Percentiles rank a stretch among this genome's conserved stretches.
These are phyloP conservation scores for Nitzschia putrida DNA, from an alignment of 108 stramenopile genomes.

Conservation along the genomic window DNA sequence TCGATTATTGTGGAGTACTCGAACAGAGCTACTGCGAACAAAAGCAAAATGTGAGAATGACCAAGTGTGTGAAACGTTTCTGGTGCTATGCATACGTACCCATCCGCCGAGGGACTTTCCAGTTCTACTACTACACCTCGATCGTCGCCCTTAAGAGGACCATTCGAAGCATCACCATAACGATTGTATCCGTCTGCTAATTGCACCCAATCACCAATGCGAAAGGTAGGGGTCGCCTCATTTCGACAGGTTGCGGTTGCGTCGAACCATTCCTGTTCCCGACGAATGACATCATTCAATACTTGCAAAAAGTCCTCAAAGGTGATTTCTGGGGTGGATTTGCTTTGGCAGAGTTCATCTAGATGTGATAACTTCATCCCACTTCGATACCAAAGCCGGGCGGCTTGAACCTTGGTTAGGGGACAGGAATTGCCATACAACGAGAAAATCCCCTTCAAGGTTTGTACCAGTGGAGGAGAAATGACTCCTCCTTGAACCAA, in stretches of 20 bases:
- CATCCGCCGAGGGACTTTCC: slow-evolving; percentile 30
- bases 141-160: slow-evolving; percentile 42
- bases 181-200: slow-evolving; percentile 42
- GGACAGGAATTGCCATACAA: slow-evolving; percentile 17
- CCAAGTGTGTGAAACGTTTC: too few species aligned
- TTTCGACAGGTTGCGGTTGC: background rate
- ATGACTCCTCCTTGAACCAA: slow-evolving; percentile 28
- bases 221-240: background rate
- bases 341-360: slow-evolving; percentile 12
- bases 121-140: slow-evolving; percentile 49
- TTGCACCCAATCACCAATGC: slow-evolving; percentile 52
- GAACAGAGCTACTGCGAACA: slow-evolving; percentile 30
- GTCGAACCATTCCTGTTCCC: slow-evolving; percentile 13
- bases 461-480: slow-evolving; percentile 15
- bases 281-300: slow-evolving; percentile 18
- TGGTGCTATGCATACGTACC: slow-evolving; percentile 1
- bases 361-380: slow-evolving; percentile 39
- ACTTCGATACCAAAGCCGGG: slow-evolving; percentile 55
- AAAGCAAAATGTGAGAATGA: background rate
- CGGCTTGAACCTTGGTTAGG: slow-evolving; percentile 30
- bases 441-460: slow-evolving; percentile 36
- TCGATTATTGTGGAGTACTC: slow-evolving; percentile 43
- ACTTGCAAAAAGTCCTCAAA: slow-evolving; percentile 30
- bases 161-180: slow-evolving; percentile 46
- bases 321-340: slow-evolving; percentile 4